Evolutionary conservation across 768 basidiomycete genomes (phyloP), one percentile per base, ranked within the genome.

Genomic region (Tulasnella sp.): DNA sequence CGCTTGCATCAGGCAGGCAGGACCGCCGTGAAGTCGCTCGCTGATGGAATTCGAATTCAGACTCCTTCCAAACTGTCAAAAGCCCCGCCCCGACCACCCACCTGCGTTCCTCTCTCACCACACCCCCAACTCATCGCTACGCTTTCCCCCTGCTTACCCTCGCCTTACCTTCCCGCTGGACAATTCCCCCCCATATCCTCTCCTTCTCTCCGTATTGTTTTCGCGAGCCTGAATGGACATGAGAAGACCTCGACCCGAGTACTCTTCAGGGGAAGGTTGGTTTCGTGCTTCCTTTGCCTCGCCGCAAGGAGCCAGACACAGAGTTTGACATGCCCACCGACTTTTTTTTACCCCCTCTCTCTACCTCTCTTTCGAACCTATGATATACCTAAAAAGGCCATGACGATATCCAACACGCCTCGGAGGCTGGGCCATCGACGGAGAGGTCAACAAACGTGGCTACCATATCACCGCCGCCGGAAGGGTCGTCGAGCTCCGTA

Each of bases 101-200:
- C 62, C 62, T 68, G 62, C 62, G 62, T 68, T 36, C 62, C 62
- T 68, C 62, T 68, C 62, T 68, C 62, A 68, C 62, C 62, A 68
- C 62, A 68, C 62, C 62, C 62, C 62, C 62, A 68, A 68, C 62
- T 68, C 62, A 68, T 68, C 62, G 27, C 27, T n/a, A 58, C 56
- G 56, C 56, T 58, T 58, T 36, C 27, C 62, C 62, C 62, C 34
- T 68, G 31, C 62, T 27, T 68, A 36, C 62, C 62, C 62, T 58
- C 56, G 56, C 24, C 24, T 58, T 58, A 58, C 56, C 62, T 36
- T 68, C 62, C 27, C 62, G 62, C 62, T 68, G 62, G 62, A 68
- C 62, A 68, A 68, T 68, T 68, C 36, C 36, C 34, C 62, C 58
- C n/a, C n/a, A n/a, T n/a, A n/a, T n/a, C n/a, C 21, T n/a, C 52